Conservation (phyloP, 2,329 filamentous ascomycete genomes). For the Xylaria digitata region DNA sequence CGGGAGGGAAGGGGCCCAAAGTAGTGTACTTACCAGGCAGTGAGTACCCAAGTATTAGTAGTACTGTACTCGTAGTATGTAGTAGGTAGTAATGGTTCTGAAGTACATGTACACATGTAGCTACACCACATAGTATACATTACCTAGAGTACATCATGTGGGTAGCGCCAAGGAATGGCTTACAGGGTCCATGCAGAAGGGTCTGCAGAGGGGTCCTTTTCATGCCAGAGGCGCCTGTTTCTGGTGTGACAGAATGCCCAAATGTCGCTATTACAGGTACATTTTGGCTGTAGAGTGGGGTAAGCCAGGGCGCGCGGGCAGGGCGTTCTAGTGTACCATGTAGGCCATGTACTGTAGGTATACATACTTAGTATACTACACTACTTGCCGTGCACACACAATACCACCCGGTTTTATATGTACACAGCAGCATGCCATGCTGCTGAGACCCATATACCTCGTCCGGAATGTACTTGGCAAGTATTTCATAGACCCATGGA, state of each 20-base stretch:
- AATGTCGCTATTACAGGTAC: constrained; percentile 26
- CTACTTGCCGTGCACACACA: not conserved
- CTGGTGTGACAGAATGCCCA: constrained; percentile 23
- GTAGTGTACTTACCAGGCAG: not conserved
- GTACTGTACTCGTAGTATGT: too few relatives aligned
- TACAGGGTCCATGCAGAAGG: constrained; percentile 9
- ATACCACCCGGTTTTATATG: not conserved
- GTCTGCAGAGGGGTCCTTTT: constrained; percentile 17
- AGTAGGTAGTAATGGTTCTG: too few relatives aligned
- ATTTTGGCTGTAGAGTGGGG: constrained; percentile 15
- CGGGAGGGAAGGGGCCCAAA: not conserved
- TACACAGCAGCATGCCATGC: constrained; percentile 6
- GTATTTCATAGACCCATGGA: not conserved
- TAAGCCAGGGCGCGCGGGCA: not conserved
- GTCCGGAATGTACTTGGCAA: not conserved
- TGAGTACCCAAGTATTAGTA: too few relatives aligned
- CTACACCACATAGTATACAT: too few relatives aligned
- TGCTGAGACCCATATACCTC: constrained; percentile 2
- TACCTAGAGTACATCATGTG: too few relatives aligned
- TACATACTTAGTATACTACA: too few relatives aligned
- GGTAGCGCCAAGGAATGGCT: constrained; percentile 7
- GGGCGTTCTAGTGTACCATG: constrained; percentile 13
- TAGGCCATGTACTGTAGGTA: not conserved
- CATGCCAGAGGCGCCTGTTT: constrained; percentile 6
- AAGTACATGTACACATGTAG: too few relatives aligned